These are phyloP conservation scores for Tephrocybe rancida DNA, from an alignment of 768 basidiomycete genomes.

Conservation along the genomic window DNA sequence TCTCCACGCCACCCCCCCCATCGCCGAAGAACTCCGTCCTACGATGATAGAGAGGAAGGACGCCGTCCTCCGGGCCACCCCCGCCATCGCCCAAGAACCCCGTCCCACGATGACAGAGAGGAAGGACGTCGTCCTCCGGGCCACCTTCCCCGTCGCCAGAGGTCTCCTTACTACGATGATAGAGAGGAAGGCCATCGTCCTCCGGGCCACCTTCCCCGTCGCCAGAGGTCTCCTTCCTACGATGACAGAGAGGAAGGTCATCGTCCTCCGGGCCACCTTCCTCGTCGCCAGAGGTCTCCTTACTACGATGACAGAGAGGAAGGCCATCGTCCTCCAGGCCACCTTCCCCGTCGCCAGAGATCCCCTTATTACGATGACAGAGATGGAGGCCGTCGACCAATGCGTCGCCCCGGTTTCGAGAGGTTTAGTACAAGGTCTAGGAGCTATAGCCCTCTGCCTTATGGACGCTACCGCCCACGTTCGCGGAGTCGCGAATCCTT, in stretches of 20 bases:
- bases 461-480: background rate
- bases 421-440: background rate
- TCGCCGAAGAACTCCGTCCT: too few relatives aligned
- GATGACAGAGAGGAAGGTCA: background rate
- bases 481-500: background rate
- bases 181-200: background rate
- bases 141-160: background rate
- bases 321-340: background rate
- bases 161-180: background rate
- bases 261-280: background rate
- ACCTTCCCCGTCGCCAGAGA: background rate
- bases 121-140: too few relatives aligned
- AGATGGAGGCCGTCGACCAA: background rate
- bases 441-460: constrained; percentile 5
- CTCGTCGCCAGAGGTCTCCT: constrained; percentile 1
- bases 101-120: background rate
- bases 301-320: background rate
- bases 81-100: background rate
- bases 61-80: background rate
- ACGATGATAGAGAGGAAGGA: background rate
- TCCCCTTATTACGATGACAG: background rate
- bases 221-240: constrained; percentile 1
- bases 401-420: background rate
- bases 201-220: background rate
- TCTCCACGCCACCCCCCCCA: background rate